Percentiles rank a stretch among this genome's conserved stretches.
Conservation (phyloP, 2,329 filamentous ascomycete genomes). For the Eutypa lata region DNA sequence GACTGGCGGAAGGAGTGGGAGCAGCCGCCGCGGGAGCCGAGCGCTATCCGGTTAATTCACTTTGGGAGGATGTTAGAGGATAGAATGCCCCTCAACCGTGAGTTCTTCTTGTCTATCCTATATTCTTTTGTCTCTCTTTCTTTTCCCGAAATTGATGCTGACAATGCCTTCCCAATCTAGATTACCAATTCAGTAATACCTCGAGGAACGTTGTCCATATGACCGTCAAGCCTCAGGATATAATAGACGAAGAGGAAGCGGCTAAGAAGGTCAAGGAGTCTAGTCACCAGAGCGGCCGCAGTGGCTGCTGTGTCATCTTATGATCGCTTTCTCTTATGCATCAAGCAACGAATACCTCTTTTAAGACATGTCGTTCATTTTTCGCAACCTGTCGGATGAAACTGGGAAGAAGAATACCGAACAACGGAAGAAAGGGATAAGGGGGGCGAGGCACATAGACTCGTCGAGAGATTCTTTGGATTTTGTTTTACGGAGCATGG, state of each 20-base stretch:
- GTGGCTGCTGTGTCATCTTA: constrained; percentile 33
- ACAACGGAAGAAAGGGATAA: not conserved
- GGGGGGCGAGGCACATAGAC: not conserved
- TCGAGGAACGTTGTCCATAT: constrained; percentile 71
- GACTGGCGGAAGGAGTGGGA: constrained; percentile 97
- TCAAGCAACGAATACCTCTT: not conserved
- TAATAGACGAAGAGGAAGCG: constrained; percentile 67
- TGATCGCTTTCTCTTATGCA: constrained; percentile 16
- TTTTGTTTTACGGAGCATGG: not conserved
- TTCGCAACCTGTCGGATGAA: too few relatives aligned
- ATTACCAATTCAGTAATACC: constrained; percentile 63
- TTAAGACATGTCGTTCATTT: not conserved
- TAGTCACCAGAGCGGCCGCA: constrained; percentile 20
- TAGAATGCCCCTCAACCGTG: constrained; percentile 81
- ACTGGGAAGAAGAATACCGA: too few relatives aligned
- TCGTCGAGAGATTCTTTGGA: not conserved
- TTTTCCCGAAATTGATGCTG: constrained; percentile 3
- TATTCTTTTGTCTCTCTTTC: not conserved
- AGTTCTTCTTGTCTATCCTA: constrained; percentile 29
- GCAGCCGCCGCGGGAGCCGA: constrained; percentile 77
- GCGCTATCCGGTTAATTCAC: constrained; percentile 84
- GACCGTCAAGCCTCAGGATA: constrained; percentile 72
- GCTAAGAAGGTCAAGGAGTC: constrained; percentile 55
- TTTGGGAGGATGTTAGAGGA: constrained; percentile 91
- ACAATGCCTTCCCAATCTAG: constrained; percentile 34